phyloP scores from a whole-genome alignment of 345 rosid species.

The Salix arbutifolia region DNA sequence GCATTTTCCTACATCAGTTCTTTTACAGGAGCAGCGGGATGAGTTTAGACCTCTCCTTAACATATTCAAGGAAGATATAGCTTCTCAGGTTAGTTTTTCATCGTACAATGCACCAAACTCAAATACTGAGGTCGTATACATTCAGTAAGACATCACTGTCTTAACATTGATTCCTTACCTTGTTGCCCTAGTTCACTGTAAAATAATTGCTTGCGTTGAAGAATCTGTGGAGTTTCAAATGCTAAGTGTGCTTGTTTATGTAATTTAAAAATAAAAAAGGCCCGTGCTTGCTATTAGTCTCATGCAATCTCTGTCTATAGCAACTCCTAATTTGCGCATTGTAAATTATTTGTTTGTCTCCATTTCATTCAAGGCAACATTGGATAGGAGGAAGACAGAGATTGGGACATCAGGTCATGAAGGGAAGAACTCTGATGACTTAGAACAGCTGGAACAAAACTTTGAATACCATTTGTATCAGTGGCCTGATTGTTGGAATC shows the following conservation, averaged over 20 bases:
- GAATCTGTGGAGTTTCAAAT: not conserved
- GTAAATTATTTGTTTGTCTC: not conserved
- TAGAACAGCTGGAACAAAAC: constrained; percentile 26
- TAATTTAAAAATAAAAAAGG: not conserved
- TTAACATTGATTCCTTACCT: not conserved
- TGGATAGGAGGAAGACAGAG: constrained; percentile 39
- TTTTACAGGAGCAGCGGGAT: constrained; percentile 68
- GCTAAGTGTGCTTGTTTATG: not conserved
- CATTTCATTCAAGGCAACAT: constrained; percentile 30
- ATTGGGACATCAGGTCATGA: constrained; percentile 27
- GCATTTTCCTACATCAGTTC: constrained; percentile 65
- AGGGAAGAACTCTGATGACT: constrained; percentile 27
- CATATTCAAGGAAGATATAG: constrained; percentile 45
- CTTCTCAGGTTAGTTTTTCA: constrained; percentile 43
- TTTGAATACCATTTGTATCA: constrained; percentile 40
- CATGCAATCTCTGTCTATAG: not conserved
- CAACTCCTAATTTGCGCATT: not conserved
- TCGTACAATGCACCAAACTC: not conserved
- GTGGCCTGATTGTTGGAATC: constrained; percentile 48
- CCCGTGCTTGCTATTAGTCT: not conserved
- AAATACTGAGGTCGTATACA: not conserved
- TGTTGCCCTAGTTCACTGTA: not conserved
- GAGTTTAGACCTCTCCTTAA: constrained; percentile 45
- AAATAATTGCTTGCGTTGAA: not conserved
- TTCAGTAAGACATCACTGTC: not conserved